A percentile compares a stretch with the other conserved stretches of the same genome.
Evolutionary conservation across 306 rosid species (phyloP).

Genomic region (Trifolium dubium): DNA sequence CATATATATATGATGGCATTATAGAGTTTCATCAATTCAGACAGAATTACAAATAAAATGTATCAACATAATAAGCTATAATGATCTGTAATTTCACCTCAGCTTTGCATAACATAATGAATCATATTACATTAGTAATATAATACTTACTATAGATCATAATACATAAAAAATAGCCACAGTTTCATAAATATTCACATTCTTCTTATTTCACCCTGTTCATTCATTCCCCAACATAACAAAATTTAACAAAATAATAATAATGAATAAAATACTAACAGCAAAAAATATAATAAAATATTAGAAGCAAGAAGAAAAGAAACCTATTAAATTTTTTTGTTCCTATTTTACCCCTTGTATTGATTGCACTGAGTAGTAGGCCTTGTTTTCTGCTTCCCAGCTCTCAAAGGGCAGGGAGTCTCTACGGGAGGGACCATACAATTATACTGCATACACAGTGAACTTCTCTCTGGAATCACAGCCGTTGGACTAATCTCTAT

Average conservation of each 20-base stretch:
- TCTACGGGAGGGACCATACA: conserved; percentile 95
- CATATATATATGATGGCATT: not conserved
- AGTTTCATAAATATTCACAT: conserved; percentile 59
- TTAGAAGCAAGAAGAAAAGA: conserved; percentile 12
- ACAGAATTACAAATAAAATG: not conserved
- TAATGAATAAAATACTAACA: not conserved
- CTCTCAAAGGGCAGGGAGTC: conserved; percentile 82
- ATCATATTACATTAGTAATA: conserved; percentile 39
- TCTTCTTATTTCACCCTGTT: conserved; percentile 41
- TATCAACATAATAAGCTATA: not conserved
- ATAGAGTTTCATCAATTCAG: not conserved
- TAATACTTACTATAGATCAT: not conserved
- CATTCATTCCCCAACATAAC: not conserved
- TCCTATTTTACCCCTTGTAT: conserved; percentile 48
- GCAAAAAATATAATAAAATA: not conserved
- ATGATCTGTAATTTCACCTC: not conserved
- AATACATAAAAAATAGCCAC: conserved; percentile 23
- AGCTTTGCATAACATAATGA: conserved; percentile 1
- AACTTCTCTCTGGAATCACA: conserved; percentile 86
- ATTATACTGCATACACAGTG: conserved; percentile 90
- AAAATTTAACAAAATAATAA: conserved; percentile 55
- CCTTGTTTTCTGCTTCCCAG: conserved; percentile 77
- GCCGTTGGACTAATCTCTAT: conserved; percentile 93
- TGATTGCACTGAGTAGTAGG: conserved; percentile 81
- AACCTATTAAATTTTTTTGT: conserved; percentile 23